Evolutionary conservation across 345 rosid species (phyloP).

Genomic region (Crucihimalaya himalaica): DNA sequence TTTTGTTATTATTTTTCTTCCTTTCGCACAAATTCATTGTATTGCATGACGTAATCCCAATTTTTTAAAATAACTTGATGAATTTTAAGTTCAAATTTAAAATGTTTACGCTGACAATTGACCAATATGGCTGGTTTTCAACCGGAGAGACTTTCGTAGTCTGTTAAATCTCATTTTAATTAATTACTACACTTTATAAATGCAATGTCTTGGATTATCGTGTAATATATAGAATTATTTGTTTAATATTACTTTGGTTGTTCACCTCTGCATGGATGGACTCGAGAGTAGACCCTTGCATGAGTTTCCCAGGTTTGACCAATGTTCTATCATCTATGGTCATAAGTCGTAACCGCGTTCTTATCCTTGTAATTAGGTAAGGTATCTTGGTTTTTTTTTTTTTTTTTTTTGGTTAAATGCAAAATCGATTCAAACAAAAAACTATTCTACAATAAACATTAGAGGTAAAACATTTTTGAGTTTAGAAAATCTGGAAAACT

Average conservation of each 20-base stretch:
- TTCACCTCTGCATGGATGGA: not conserved
- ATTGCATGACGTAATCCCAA: not conserved
- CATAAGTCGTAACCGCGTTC: not conserved
- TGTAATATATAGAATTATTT: not conserved
- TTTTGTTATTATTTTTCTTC: not conserved
- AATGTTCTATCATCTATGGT: not conserved
- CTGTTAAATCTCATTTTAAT: not conserved
- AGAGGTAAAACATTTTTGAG: too few relatives aligned
- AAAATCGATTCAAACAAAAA: too few relatives aligned
- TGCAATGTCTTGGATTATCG: not conserved
- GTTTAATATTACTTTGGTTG: not conserved
- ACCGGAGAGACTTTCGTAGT: not conserved
- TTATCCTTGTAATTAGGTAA: not conserved
- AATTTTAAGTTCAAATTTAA: not conserved
- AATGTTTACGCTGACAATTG: not conserved
- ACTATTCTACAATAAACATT: too few relatives aligned
- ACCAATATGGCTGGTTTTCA: not conserved
- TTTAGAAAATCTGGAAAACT: too few relatives aligned
- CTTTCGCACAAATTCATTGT: not conserved
- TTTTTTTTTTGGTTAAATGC: too few relatives aligned
- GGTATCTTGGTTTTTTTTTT: too few relatives aligned
- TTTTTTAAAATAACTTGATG: not conserved
- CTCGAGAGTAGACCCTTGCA: not conserved
- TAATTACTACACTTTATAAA: not conserved
- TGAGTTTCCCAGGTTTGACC: not conserved